A percentile compares a stretch with the other conserved stretches of the same genome.
phyloP scores from a whole-genome alignment of 306 rosid genomes.

The Prunus armeniaca region DNA sequence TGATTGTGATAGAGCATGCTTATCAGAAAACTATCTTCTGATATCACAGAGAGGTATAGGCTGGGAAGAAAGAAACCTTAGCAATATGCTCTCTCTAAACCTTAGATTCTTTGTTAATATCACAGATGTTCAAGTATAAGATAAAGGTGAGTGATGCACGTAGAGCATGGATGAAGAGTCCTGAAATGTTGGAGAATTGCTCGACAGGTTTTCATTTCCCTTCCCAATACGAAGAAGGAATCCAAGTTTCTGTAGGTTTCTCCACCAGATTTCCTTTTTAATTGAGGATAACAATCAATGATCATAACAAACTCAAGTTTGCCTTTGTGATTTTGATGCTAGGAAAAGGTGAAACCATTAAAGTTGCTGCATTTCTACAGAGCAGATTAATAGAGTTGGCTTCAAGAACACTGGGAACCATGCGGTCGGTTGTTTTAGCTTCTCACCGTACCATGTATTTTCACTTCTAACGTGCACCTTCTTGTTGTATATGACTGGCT shows the following conservation, averaged over 20 bases:
- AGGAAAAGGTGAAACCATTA: slow-evolving; percentile 73
- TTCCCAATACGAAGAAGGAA: slow-evolving; percentile 34
- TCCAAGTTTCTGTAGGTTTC: slow-evolving; percentile 47
- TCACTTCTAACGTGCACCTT: neutral
- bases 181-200: slow-evolving; percentile 75
- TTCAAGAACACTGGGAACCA: slow-evolving; percentile 12
- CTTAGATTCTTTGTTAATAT: neutral
- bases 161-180: slow-evolving; percentile 75
- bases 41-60: neutral
- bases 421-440: slow-evolving; percentile 8
- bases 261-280: slow-evolving; percentile 5
- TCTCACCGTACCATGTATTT: neutral
- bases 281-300: neutral
- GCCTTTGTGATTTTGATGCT: slow-evolving; percentile 3
- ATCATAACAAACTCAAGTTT: slow-evolving; percentile 7
- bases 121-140: slow-evolving; percentile 74
- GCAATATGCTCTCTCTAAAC: neutral
- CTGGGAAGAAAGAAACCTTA: neutral
- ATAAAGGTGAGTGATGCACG: slow-evolving; percentile 71
- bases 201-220: slow-evolving; percentile 84
- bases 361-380: slow-evolving; percentile 75
- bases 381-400: slow-evolving; percentile 36
- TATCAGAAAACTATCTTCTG: neutral
- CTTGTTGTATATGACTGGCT: slow-evolving; percentile 12
- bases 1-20: neutral